Conservation (phyloP, 768 basidiomycete genomes). For the Boletus sp. region DNA sequence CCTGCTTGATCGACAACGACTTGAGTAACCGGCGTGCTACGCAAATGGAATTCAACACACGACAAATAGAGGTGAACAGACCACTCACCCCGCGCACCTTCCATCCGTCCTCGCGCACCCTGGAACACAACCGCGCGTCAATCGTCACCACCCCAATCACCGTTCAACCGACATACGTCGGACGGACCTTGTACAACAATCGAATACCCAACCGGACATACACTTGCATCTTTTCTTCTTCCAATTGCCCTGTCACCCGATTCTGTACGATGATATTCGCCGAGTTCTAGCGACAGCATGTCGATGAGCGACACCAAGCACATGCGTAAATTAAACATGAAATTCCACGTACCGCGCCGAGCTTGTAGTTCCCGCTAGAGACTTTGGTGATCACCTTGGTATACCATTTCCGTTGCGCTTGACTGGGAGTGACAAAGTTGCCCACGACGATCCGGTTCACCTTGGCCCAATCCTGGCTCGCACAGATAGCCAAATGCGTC, state of each 20-base stretch:
- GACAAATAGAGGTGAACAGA: neutral
- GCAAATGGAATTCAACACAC: slow-evolving; percentile 5
- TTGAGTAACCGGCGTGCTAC: slow-evolving; percentile 66
- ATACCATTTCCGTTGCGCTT: slow-evolving; percentile 98
- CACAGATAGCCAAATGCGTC: slow-evolving; percentile 96
- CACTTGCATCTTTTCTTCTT: slow-evolving; percentile 98
- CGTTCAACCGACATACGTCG: neutral
- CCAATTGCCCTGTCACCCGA: slow-evolving; percentile 82
- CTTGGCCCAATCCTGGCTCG: slow-evolving; percentile 87
- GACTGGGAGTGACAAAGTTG: slow-evolving; percentile 90
- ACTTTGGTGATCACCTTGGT: slow-evolving; percentile 87
- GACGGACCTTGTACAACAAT: slow-evolving; percentile 74
- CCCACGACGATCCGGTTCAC: slow-evolving; percentile 89
- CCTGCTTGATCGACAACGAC: slow-evolving; percentile 91
- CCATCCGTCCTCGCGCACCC: slow-evolving; percentile 87
- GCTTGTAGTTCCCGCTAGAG: slow-evolving; percentile 79
- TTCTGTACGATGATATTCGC: slow-evolving; percentile 99
- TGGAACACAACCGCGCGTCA: slow-evolving; percentile 23
- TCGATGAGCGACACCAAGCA: neutral
- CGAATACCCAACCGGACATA: slow-evolving; percentile 94
- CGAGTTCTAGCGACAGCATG: slow-evolving; percentile 61
- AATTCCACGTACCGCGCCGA: slow-evolving; percentile 70
- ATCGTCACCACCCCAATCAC: neutral
- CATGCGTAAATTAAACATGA: neutral
- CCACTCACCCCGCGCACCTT: slow-evolving; percentile 73